Percentiles rank a stretch among this genome's conserved stretches.
phyloP scores from a whole-genome alignment of 2,329 filamentous ascomycete genomes.

The Aspergillus pseudoviridinutans region DNA sequence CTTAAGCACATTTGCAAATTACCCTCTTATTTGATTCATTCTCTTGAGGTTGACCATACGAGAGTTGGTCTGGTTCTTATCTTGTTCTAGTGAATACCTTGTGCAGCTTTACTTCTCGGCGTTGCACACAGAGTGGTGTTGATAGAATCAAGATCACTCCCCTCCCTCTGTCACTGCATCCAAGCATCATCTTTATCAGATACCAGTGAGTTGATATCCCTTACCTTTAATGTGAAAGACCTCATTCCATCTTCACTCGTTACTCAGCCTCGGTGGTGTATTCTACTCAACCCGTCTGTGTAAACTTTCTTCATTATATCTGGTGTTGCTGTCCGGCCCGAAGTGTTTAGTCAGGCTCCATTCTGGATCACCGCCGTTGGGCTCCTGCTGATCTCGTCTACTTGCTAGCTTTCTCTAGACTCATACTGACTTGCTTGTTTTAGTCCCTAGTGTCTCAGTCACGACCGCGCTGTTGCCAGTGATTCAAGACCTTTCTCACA shows the following conservation, averaged over 20 bases:
- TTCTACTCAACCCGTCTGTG: background rate
- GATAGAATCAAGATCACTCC: background rate
- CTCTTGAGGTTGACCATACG: background rate
- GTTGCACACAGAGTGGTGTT: background rate
- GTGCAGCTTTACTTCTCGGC: slow-evolving; percentile 1
- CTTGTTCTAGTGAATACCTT: background rate
- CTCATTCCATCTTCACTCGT: background rate
- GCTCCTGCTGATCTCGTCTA: background rate
- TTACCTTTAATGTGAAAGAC: background rate
- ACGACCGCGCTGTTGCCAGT: background rate
- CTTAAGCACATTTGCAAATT: background rate
- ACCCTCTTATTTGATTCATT: background rate
- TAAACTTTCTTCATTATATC: background rate
- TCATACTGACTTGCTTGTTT: background rate
- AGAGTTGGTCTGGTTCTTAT: background rate
- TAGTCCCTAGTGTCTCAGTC: background rate
- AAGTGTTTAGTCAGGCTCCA: background rate
- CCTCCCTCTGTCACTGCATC: background rate
- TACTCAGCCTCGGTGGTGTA: background rate
- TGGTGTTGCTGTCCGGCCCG: background rate
- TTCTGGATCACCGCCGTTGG: background rate
- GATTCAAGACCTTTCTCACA: slow-evolving; percentile 4
- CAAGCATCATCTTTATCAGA: background rate
- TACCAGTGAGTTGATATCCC: background rate
- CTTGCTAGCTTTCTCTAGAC: background rate